Percentiles rank a stretch among this genome's conserved stretches.
Evolutionary conservation across 1,284 basidiomycete species (phyloP).

Genomic region (Trichosporon asahii): DNA sequence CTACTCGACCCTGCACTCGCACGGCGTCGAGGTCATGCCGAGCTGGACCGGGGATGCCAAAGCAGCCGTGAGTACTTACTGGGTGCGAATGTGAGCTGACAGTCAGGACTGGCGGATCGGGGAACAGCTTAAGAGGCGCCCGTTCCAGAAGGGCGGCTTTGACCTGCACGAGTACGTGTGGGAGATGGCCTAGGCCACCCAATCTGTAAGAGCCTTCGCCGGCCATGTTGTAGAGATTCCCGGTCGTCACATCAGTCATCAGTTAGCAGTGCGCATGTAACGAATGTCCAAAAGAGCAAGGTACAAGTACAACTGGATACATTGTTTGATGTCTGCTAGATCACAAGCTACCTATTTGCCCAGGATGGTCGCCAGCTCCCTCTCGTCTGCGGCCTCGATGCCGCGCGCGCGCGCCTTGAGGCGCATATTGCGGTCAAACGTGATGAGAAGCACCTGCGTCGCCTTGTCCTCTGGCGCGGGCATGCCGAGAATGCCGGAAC

Average conservation of each 20-base stretch:
- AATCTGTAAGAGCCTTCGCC: neutral
- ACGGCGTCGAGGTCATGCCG: constrained; percentile 35
- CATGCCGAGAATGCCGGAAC: constrained; percentile 65
- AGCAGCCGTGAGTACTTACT: constrained; percentile 9
- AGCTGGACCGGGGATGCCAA: constrained; percentile 33
- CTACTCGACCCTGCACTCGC: constrained; percentile 31
- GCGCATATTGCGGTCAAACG: constrained; percentile 76
- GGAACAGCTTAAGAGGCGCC: constrained; percentile 25
- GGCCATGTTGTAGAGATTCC: neutral
- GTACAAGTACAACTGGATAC: neutral
- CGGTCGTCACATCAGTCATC: neutral
- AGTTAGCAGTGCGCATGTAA: constrained; percentile 1
- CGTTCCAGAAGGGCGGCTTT: constrained; percentile 24
- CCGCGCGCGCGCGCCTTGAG: constrained; percentile 49
- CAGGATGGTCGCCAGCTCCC: constrained; percentile 46
- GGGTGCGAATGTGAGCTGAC: neutral
- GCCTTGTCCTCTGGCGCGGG: constrained; percentile 42
- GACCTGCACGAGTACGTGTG: constrained; percentile 25
- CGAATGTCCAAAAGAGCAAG: neutral
- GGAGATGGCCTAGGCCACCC: constrained; percentile 14
- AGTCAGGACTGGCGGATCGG: constrained; percentile 21
- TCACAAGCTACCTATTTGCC: constrained; percentile 13
- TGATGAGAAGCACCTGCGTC: constrained; percentile 81
- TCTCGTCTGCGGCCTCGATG: constrained; percentile 49
- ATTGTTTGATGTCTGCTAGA: no score